Conservation (phyloP, 139 green algal species). For the Deuterostichococcus epilithicus region DNA sequence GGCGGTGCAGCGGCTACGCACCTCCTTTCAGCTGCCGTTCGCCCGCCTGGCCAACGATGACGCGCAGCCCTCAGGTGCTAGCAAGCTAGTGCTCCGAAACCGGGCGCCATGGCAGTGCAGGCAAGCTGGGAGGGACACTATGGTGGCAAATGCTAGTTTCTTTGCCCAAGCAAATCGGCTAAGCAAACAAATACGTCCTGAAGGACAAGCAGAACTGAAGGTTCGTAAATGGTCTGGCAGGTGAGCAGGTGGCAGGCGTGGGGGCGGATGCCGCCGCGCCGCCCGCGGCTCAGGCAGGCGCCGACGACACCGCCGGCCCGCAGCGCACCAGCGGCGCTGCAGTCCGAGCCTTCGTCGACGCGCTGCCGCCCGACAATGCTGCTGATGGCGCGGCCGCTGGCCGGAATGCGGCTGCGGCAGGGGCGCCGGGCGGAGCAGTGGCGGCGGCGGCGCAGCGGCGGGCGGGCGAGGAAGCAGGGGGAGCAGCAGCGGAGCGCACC, state of each 20-base stretch:
- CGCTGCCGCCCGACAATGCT: neutral
- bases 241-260: neutral
- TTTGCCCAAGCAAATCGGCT: neutral
- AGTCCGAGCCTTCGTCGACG: constrained; percentile 8
- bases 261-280: neutral
- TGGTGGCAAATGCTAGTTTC: neutral
- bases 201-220: neutral
- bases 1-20: neutral
- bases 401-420: too few species aligned
- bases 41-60: neutral
- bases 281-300: neutral
- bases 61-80: neutral
- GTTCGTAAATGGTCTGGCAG: neutral
- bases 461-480: constrained; percentile 9
- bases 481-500: neutral
- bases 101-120: too few species aligned
- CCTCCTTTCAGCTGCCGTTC: neutral
- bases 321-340: neutral
- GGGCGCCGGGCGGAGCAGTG: too few species aligned
- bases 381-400: too few species aligned
- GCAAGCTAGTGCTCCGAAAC: too few species aligned
- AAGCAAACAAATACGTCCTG: neutral
- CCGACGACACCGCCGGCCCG: neutral
- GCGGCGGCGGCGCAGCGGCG: neutral
- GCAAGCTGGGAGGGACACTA: neutral